These are phyloP conservation scores for Penicillium oxalicum DNA, from an alignment of 2,329 filamentous ascomycete genomes.

Conservation along the genomic window DNA sequence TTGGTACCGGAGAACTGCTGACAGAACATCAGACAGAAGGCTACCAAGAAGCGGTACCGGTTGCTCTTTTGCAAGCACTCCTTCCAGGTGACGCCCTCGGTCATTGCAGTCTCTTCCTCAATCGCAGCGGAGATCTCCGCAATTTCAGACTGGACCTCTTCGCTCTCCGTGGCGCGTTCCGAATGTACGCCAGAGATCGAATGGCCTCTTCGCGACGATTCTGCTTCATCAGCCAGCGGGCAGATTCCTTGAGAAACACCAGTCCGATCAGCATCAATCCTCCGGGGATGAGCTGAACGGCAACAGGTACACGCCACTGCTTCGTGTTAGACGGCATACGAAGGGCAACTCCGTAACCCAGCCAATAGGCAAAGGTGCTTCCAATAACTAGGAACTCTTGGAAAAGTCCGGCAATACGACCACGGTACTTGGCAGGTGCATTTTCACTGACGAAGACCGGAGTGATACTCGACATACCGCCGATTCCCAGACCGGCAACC, in stretches of 20 bases:
- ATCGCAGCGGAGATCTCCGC: slow-evolving; percentile 39
- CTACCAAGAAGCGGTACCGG: slow-evolving; percentile 33
- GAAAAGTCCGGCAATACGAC: slow-evolving; percentile 33
- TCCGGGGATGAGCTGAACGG: slow-evolving; percentile 49
- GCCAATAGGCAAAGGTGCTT: slow-evolving; percentile 48
- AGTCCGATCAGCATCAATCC: slow-evolving; percentile 46
- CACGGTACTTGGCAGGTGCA: slow-evolving; percentile 27
- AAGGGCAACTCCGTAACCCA: slow-evolving; percentile 48
- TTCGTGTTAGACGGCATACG: slow-evolving; percentile 40
- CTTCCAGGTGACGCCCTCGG: slow-evolving; percentile 39
- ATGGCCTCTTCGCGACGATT: slow-evolving; percentile 43
- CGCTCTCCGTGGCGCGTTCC: slow-evolving; percentile 26
- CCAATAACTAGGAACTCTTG: slow-evolving; percentile 36
- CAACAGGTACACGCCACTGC: slow-evolving; percentile 52
- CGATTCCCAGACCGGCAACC: slow-evolving; percentile 33
- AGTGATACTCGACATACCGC: slow-evolving; percentile 36
- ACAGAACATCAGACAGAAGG: slow-evolving; percentile 37
- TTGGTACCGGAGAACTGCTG: slow-evolving; percentile 40
- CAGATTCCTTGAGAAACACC: slow-evolving; percentile 48
- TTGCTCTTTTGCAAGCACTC: slow-evolving; percentile 36
- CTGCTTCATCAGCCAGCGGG: slow-evolving; percentile 52
- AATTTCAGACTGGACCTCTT: slow-evolving; percentile 28
- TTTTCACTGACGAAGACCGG: slow-evolving; percentile 36
- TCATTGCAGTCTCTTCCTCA: slow-evolving; percentile 36
- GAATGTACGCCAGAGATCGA: slow-evolving; percentile 33